Base-by-base conservation (phyloP, 73 alveolate species). In the Paramecium pentaurelia region DNA sequence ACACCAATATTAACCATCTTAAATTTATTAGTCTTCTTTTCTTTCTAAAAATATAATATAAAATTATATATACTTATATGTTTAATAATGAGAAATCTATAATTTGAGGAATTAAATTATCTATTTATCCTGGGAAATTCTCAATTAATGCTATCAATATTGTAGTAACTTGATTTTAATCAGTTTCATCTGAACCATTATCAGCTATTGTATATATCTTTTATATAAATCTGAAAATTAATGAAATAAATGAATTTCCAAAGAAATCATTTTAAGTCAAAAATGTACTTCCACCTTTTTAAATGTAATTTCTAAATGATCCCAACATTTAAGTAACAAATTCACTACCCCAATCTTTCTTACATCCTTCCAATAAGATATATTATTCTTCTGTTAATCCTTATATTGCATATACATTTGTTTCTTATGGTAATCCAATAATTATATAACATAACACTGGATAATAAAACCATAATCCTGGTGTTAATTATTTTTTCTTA, bases 341-440 rank as follows among this genome's bases (percentile, higher is more conserved):
- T 70, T 95, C 98, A 25, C 84, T 77, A 14, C 97, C 98, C 92
- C 89, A 95, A 28, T 96, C 98, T 18, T 89, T 89, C 18, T 71
- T 37, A 28, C 92, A 51, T 28, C 91, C 71, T 30, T 71, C 84
- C 11, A 89, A 58, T 89, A 89, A 71, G 2, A 54, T 44, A 34
- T 89, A 71, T 51, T 89, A 28, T 71, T 89, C 94, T 89, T 89
- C 85, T 60, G 86, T 32, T 22, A 89, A 89, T 51, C 75, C 58
- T 58, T 47, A 27, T 0, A 83, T 30, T 9, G 54, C 86, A 51
- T 47, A 86, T 16, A 93, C 85, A 58, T 93, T 90, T 12, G 92
- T 93, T 47, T 71, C 73, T 8, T 58, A 83, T 20, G 96, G 95
- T 36, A 71, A 71, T 30, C 97, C 97, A 10, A 71, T 95, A 3